Percentiles rank a stretch among this genome's conserved stretches.
Conservation (phyloP, 768 basidiomycete species). For the Termitomyces bulborhizus region DNA sequence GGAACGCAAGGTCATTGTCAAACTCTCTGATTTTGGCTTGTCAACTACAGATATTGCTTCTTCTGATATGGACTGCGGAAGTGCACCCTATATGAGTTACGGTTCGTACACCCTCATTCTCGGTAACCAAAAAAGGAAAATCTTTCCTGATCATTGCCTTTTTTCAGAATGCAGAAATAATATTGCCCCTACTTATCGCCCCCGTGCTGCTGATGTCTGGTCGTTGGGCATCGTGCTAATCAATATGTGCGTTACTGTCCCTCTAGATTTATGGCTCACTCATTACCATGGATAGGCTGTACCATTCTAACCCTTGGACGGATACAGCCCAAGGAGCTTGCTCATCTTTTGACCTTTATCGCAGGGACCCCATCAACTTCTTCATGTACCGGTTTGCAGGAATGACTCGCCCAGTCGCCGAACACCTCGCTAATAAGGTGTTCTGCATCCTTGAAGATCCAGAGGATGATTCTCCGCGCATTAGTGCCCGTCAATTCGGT, state of each 20-base stretch:
- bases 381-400: constrained; percentile 88
- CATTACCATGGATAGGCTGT: constrained; percentile 53
- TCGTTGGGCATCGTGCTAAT: constrained; percentile 98
- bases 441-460: constrained; percentile 75
- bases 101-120: constrained; percentile 42
- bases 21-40: constrained; percentile 94
- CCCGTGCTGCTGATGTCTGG: constrained; percentile 97
- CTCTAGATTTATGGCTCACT: constrained; percentile 1
- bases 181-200: constrained; percentile 88
- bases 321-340: constrained; percentile 83
- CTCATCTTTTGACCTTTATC: constrained; percentile 77
- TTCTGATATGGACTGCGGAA: constrained; percentile 97
- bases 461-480: constrained; percentile 57
- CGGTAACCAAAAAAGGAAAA: constrained; percentile 1
- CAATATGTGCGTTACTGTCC: constrained; percentile 72
- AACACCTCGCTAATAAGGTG: constrained; percentile 77
- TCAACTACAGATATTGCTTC: constrained; percentile 86
- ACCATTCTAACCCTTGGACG: constrained; percentile 98
- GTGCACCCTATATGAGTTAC: constrained; percentile 98
- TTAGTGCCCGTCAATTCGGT: constrained; percentile 81
- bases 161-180: constrained; percentile 93
- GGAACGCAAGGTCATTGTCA: constrained; percentile 90
- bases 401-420: constrained; percentile 82
- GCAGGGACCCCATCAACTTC: constrained; percentile 73
- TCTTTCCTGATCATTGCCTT: constrained; percentile 11